Evolutionary conservation across 108 stramenopile species (phyloP).

Genomic region (Aurantiochytrium sp.): DNA sequence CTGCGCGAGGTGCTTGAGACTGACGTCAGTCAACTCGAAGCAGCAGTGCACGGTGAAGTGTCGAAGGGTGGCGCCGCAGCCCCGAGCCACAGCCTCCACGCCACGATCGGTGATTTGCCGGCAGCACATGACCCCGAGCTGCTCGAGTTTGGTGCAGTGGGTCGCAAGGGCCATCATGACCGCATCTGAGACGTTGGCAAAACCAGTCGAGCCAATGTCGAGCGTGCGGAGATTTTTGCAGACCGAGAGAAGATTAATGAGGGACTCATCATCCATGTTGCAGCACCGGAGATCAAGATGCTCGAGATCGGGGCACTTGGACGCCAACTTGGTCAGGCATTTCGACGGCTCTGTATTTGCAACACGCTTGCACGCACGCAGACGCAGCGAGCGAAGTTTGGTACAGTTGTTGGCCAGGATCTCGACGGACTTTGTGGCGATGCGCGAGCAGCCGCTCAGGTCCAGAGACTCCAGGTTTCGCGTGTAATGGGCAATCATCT

Average conservation of each 20-base stretch:
- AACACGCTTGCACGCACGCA: not conserved
- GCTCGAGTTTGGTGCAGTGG: constrained; percentile 2
- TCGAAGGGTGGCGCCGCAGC: not conserved
- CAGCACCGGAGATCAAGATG: not conserved
- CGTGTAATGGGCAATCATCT: not conserved
- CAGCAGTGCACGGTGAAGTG: constrained; percentile 11
- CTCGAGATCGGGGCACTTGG: not conserved
- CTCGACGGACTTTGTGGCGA: not conserved
- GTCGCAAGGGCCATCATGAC: not conserved
- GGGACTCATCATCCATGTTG: not conserved
- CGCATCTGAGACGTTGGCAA: not conserved
- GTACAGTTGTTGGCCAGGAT: not conserved
- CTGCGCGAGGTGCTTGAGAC: not conserved
- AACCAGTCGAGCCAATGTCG: constrained; percentile 4
- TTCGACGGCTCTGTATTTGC: not conserved
- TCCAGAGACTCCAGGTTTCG: not conserved
- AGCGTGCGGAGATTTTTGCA: not conserved
- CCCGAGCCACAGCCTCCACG: not conserved
- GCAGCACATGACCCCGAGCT: constrained; percentile 10
- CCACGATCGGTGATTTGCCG: not conserved
- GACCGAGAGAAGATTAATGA: not conserved
- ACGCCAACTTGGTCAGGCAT: not conserved
- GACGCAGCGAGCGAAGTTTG: not conserved
- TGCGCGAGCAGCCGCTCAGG: not conserved
- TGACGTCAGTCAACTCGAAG: not conserved